phyloP scores from a whole-genome alignment of 331 rosid species.

The Malus hybrid region DNA sequence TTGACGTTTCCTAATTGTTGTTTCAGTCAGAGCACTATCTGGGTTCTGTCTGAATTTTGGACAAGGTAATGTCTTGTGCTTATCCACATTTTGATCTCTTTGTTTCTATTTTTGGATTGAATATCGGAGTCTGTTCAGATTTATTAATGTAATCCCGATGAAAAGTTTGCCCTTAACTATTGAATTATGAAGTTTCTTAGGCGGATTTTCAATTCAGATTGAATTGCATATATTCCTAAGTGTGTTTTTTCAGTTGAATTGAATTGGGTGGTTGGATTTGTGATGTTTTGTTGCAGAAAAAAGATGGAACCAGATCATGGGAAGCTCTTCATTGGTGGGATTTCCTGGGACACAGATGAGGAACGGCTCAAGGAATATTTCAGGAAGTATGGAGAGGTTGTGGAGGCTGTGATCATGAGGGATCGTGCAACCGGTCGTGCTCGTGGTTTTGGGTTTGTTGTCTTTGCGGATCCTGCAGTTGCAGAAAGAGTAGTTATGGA shows the following conservation, averaged over 20 bases:
- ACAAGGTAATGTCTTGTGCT: constrained; percentile 31
- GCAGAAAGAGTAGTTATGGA: constrained; percentile 86
- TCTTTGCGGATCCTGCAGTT: constrained; percentile 79
- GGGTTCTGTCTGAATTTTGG: constrained; percentile 57
- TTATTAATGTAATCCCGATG: constrained; percentile 2
- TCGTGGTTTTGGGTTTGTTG: constrained; percentile 88
- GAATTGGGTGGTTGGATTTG: constrained; percentile 20
- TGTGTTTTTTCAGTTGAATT: constrained; percentile 4
- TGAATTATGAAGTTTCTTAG: constrained; percentile 12
- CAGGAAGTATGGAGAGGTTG: constrained; percentile 81
- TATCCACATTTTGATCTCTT: constrained; percentile 34
- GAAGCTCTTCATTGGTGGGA: constrained; percentile 98
- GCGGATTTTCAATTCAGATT: constrained; percentile 2
- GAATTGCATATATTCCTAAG: neutral
- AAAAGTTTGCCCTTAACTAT: constrained; percentile 1
- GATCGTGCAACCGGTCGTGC: constrained; percentile 96
- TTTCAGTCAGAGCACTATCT: constrained; percentile 35
- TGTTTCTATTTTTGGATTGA: constrained; percentile 11
- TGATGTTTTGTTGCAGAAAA: constrained; percentile 31
- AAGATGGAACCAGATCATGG: constrained; percentile 96
- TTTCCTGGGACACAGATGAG: constrained; percentile 97
- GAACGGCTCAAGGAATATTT: constrained; percentile 84
- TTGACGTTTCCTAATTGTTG: constrained; percentile 39
- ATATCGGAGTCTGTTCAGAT: constrained; percentile 18
- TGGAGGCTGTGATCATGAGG: constrained; percentile 93